These are phyloP conservation scores for Coniophora puteana DNA, from an alignment of 1,284 basidiomycete genomes.

Conservation along the genomic window DNA sequence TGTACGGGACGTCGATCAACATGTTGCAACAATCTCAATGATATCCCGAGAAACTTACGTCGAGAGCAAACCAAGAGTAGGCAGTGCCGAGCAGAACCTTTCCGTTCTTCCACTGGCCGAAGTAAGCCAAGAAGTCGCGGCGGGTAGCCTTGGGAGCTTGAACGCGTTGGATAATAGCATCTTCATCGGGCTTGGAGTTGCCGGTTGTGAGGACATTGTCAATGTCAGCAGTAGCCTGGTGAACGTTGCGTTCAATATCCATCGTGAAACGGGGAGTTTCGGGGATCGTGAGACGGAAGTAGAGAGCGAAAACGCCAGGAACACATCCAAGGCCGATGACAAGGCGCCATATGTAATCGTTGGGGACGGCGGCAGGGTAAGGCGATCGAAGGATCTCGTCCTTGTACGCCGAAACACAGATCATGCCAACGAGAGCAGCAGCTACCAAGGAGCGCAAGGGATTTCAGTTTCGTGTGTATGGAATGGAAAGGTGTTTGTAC, in stretches of 20 bases:
- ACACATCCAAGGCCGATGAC: conserved; percentile 51
- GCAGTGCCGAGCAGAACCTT: conserved; percentile 44
- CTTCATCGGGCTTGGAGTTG: conserved; percentile 38
- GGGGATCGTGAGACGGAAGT: conserved; percentile 54
- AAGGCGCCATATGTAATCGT: conserved; percentile 44
- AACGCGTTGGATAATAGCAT: conserved; percentile 37
- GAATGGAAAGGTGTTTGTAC: conserved; percentile 9
- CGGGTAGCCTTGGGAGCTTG: conserved; percentile 44
- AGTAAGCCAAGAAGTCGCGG: conserved; percentile 44
- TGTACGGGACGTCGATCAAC: conserved; percentile 28
- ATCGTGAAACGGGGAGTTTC: conserved; percentile 68
- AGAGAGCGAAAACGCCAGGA: conserved; percentile 49
- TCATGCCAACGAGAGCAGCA: conserved; percentile 53
- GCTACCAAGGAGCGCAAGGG: conserved; percentile 18
- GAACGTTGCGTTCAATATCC: conserved; percentile 65
- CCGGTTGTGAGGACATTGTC: conserved; percentile 42
- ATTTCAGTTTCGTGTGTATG: conserved; percentile 14
- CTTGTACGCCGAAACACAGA: conserved; percentile 58
- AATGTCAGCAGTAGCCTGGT: conserved; percentile 51
- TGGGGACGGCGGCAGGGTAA: conserved; percentile 24
- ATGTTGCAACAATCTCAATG: neutral
- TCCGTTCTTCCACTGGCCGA: conserved; percentile 41
- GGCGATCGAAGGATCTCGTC: conserved; percentile 34
- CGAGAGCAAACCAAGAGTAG: conserved; percentile 65
- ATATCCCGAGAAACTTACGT: conserved; percentile 31